These are phyloP conservation scores for Pyracantha coccinea DNA, from an alignment of 331 rosid species.

Conservation along the genomic window DNA sequence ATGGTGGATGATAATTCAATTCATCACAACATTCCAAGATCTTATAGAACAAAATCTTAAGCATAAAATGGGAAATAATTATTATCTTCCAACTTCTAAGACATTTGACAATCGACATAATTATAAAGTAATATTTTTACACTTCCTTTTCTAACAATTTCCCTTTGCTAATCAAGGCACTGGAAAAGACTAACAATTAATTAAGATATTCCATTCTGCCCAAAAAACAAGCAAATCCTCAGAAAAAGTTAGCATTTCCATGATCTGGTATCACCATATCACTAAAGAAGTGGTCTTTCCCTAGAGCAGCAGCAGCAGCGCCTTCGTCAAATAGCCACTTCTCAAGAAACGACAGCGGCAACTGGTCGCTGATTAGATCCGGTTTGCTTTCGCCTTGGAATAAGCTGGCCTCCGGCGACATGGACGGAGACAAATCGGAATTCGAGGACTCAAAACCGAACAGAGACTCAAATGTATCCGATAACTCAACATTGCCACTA, in stretches of 20 bases:
- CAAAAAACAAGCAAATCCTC: neutral
- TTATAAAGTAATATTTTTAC: conserved; percentile 25
- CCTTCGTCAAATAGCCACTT: conserved; percentile 76
- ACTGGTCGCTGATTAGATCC: neutral
- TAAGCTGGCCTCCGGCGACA: conserved; percentile 37
- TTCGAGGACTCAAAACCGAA: conserved; percentile 54
- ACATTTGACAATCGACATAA: neutral
- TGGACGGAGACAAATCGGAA: conserved; percentile 48
- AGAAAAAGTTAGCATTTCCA: conserved; percentile 20
- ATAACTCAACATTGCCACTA: conserved; percentile 16
- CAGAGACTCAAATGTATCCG: conserved; percentile 38
- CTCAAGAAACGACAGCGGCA: conserved; percentile 53
- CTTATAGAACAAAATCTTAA: neutral
- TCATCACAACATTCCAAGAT: conserved; percentile 1
- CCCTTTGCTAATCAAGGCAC: conserved; percentile 14
- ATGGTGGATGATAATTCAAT: neutral
- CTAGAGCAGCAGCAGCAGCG: conserved; percentile 12
- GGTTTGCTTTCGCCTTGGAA: conserved; percentile 12
- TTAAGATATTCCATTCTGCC: neutral
- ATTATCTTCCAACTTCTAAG: neutral
- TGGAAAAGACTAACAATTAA: conserved; percentile 1
- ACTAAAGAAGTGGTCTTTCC: conserved; percentile 20
- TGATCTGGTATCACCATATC: conserved; percentile 22
- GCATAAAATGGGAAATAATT: neutral
- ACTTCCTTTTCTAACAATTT: conserved; percentile 2